Percentiles rank a stretch among this genome's conserved stretches.
Conservation (phyloP, 768 basidiomycete genomes). For the Lactarius pseudohatsudake region DNA sequence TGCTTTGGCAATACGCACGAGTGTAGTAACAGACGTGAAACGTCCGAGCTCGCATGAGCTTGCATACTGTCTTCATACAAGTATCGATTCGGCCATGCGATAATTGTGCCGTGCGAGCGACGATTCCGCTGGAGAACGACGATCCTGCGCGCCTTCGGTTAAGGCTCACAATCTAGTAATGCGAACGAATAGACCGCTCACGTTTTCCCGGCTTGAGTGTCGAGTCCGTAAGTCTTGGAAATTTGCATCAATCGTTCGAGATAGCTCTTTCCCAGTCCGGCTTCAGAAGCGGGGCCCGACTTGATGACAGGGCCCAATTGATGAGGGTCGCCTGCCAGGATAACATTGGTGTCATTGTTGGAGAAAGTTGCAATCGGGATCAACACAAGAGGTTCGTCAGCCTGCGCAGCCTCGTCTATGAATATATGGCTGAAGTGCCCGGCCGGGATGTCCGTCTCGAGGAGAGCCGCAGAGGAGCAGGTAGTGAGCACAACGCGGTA, state of each 20-base stretch:
- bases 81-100: constrained; percentile 44
- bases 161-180: not conserved
- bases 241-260: constrained; percentile 39
- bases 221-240: constrained; percentile 34
- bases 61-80: constrained; percentile 33
- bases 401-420: constrained; percentile 66
- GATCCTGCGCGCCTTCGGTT: constrained; percentile 24
- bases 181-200: constrained; percentile 28
- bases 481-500: too few species aligned
- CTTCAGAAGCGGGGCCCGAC: constrained; percentile 27
- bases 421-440: constrained; percentile 64
- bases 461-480: too few species aligned
- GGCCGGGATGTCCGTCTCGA: constrained; percentile 42
- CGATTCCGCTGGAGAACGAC: constrained; percentile 27
- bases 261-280: constrained; percentile 38
- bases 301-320: too few species aligned
- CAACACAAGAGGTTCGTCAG: constrained; percentile 58
- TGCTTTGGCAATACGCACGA: constrained; percentile 35
- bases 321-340: constrained; percentile 38
- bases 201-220: constrained; percentile 34
- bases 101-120: constrained; percentile 40
- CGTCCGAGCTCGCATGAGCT: constrained; percentile 31
- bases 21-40: constrained; percentile 33
- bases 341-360: constrained; percentile 37
- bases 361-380: constrained; percentile 40